Evolutionary conservation across 2,329 filamentous ascomycete species (phyloP).

Genomic region (Fusarium sp.): DNA sequence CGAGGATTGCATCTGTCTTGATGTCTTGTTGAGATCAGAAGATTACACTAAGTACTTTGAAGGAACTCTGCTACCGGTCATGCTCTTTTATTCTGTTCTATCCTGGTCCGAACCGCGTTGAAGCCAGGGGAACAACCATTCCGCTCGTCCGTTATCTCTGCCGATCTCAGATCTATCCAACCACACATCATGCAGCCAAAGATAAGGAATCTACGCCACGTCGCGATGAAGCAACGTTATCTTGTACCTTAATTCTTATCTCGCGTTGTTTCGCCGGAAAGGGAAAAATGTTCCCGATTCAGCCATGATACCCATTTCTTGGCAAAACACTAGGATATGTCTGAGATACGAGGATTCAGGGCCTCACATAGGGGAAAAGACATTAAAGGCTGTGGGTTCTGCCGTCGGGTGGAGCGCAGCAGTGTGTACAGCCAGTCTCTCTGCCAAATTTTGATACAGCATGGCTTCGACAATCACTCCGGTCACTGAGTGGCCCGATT

Average conservation of each 20-base stretch:
- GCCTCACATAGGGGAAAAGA: not conserved
- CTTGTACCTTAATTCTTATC: constrained; percentile 20
- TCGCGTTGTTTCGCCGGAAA: constrained; percentile 23
- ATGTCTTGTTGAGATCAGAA: not conserved
- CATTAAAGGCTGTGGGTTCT: not conserved
- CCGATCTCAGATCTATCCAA: constrained; percentile 2
- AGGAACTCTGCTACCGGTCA: not conserved
- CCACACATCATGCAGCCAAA: not conserved
- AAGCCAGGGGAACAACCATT: not conserved
- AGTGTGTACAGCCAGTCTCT: not conserved
- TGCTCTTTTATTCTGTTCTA: not conserved
- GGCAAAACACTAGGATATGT: constrained; percentile 14
- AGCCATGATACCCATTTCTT: constrained; percentile 3
- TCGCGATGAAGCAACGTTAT: constrained; percentile 3
- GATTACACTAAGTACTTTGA: not conserved
- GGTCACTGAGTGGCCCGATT: constrained; percentile 56
- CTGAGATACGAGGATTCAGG: not conserved
- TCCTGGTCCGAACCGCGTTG: fast-evolving
- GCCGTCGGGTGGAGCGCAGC: not conserved
- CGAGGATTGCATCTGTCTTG: not conserved
- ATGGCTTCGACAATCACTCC: constrained; percentile 37
- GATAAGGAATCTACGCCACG: constrained; percentile 28
- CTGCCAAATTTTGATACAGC: not conserved
- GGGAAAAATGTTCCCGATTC: not conserved
- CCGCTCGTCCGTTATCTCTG: constrained; percentile 26